Evolutionary conservation across 1,139 yeast species (phyloP), one percentile per base, ranked within the genome.

Genomic region (Candida tetrigidarum): DNA sequence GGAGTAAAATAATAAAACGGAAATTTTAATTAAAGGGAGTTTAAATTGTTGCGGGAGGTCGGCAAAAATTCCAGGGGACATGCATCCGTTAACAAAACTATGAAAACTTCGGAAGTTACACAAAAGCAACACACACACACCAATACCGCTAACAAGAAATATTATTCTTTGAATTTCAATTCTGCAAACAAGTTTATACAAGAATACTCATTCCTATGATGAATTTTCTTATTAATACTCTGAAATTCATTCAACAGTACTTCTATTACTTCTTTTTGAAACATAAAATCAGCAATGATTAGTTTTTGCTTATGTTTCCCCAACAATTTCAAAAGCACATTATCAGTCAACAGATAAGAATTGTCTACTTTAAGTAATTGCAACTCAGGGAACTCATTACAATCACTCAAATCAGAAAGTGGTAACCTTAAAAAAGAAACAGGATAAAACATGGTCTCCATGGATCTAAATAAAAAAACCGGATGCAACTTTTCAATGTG

Each of bases 401-500:
- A 33, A 33, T 42, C 39, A 8, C 15, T 14, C 14, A 33, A 12
- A 27, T 37, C 38, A 2, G 25, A 10, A 6, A 28, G 34, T 25
- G 37, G 32, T 4, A 15, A 3, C 4, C 3, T 28, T 3, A 42
- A 25, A 14, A 42, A 42, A 2, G 44, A 42, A 18, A 15, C 18
- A 5, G 27, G 33, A 22, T 26, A 37, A 23, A 44, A 41, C 8
- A 27, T 3, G 10, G 12, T 11, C 22, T 44, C 42, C 32, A 44
- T 37, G 26, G 27, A 18, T 15, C 44, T 23, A 15, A 41, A 40
- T 15, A 44, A 22, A 35, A 44, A 44, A 2, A 41, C 38, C 1
- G 47, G 44, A 23, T 44, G 44, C 15, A 44, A 32, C 18, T 41
- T 44, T 15, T 35, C 37, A 20, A 44, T 34, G 11, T 12, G 26